Evolutionary conservation across 2,329 filamentous ascomycete genomes (phyloP).

Genomic region (Cercospora sesami): DNA sequence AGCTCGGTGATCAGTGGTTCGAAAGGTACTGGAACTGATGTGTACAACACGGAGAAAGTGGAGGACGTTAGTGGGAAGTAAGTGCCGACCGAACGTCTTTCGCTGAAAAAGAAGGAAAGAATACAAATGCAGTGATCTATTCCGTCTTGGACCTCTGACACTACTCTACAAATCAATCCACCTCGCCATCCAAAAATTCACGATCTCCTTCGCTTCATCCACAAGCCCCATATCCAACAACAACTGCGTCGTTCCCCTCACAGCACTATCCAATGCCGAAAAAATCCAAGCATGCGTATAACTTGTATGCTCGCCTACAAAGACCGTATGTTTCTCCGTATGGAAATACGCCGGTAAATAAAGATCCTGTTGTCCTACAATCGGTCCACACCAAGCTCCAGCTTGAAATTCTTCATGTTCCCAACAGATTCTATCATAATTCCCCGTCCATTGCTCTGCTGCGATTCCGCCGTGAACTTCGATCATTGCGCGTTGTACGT

Average conservation of each 20-base stretch:
- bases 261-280: conserved; percentile 65
- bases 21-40: background rate
- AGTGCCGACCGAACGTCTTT: background rate
- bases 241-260: conserved; percentile 64
- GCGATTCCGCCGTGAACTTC: conserved; percentile 66
- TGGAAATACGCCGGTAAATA: conserved; percentile 73
- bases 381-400: conserved; percentile 60
- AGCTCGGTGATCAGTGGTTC: conserved; percentile 26
- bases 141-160: background rate
- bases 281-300: conserved; percentile 73
- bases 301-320: conserved; percentile 63
- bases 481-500: conserved; percentile 65
- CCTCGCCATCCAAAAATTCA: conserved; percentile 67
- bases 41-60: conserved; percentile 20
- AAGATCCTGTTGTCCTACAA: conserved; percentile 65
- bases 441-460: conserved; percentile 63
- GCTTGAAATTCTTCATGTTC: conserved; percentile 60
- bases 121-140: background rate
- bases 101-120: background rate
- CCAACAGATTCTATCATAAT: conserved; percentile 67
- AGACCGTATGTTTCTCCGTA: conserved; percentile 68
- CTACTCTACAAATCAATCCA: conserved; percentile 57
- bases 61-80: conserved; percentile 1
- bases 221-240: conserved; percentile 65
- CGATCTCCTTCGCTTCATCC: conserved; percentile 66